A percentile compares a stretch with the other conserved stretches of the same genome.
Evolutionary conservation across 352 stramenopile genomes (phyloP).

Genomic region (Pythium coloratum): DNA sequence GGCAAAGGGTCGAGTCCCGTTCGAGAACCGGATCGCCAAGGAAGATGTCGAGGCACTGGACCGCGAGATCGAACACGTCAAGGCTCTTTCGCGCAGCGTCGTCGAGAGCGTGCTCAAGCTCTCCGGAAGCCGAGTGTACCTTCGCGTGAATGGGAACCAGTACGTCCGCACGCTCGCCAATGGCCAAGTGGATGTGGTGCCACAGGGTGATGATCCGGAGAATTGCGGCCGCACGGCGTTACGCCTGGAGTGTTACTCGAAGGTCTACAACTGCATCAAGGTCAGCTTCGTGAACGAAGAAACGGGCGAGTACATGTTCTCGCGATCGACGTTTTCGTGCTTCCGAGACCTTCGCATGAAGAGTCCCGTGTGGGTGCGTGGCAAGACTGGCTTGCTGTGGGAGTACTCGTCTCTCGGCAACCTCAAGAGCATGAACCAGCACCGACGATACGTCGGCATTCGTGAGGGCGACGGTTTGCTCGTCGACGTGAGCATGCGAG

Average conservation of each 20-base stretch:
- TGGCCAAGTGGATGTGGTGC: conserved; percentile 57
- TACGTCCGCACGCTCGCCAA: conserved; percentile 58
- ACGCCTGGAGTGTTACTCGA: conserved; percentile 71
- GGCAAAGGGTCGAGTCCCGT: conserved; percentile 67
- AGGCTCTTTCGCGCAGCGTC: conserved; percentile 61
- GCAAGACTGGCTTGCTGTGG: conserved; percentile 73
- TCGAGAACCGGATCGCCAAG: conserved; percentile 69
- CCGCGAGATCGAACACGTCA: conserved; percentile 76
- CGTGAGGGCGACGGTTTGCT: conserved; percentile 67
- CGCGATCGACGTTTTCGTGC: conserved; percentile 79
- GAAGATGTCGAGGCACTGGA: conserved; percentile 78
- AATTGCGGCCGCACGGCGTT: conserved; percentile 64
- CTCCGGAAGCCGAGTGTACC: conserved; percentile 50
- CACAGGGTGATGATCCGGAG: conserved; percentile 41
- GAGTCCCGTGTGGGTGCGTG: conserved; percentile 45
- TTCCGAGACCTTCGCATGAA: conserved; percentile 88
- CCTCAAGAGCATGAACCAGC: conserved; percentile 89
- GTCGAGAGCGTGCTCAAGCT: conserved; percentile 71
- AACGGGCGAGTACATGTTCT: conserved; percentile 78
- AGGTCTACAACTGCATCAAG: conserved; percentile 88
- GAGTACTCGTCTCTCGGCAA: conserved; percentile 81
- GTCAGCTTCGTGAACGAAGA: conserved; percentile 79
- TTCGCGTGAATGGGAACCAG: conserved; percentile 71
- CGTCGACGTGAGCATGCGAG: conserved; percentile 85
- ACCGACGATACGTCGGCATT: conserved; percentile 79